Evolutionary conservation across 2,329 filamentous ascomycete genomes (phyloP).

Genomic region (Cercospora sp.): DNA sequence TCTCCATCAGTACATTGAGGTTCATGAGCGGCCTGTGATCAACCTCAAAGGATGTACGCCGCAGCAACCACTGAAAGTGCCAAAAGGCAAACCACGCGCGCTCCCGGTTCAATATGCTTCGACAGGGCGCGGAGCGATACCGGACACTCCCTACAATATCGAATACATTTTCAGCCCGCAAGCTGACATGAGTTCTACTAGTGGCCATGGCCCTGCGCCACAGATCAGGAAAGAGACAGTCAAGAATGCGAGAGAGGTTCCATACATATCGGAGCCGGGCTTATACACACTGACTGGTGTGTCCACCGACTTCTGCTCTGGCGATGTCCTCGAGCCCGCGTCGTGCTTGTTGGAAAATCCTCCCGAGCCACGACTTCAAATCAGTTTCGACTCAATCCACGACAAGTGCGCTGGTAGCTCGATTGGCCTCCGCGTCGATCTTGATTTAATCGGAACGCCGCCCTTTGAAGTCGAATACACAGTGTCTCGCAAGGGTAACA

Average conservation of each 20-base stretch:
- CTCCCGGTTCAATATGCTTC: slow-evolving; percentile 73
- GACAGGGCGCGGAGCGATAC: slow-evolving; percentile 57
- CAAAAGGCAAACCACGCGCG: slow-evolving; percentile 66
- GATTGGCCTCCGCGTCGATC: slow-evolving; percentile 81
- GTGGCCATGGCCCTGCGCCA: slow-evolving; percentile 66
- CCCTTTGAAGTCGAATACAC: slow-evolving; percentile 84
- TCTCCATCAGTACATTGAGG: slow-evolving; percentile 74
- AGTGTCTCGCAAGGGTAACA: slow-evolving; percentile 62
- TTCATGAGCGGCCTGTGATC: slow-evolving; percentile 81
- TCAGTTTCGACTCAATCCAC: slow-evolving; percentile 78
- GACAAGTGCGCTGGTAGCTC: slow-evolving; percentile 95
- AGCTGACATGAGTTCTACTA: slow-evolving; percentile 66
- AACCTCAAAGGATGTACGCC: slow-evolving; percentile 74
- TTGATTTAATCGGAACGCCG: slow-evolving; percentile 89
- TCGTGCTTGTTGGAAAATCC: slow-evolving; percentile 93
- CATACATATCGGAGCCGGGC: slow-evolving; percentile 72
- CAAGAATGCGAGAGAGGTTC: slow-evolving; percentile 63
- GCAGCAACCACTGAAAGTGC: slow-evolving; percentile 77
- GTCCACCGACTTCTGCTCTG: slow-evolving; percentile 76
- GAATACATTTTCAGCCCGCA: slow-evolving; percentile 81
- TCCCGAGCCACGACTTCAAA: slow-evolving; percentile 74
- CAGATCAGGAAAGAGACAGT: slow-evolving; percentile 61
- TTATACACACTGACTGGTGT: slow-evolving; percentile 83
- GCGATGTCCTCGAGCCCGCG: slow-evolving; percentile 88
- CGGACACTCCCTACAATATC: slow-evolving; percentile 69